Evolutionary conservation across 257 asterid genomes (phyloP), one percentile per base, ranked within the genome.

Genomic region (Capsicum pubescens): DNA sequence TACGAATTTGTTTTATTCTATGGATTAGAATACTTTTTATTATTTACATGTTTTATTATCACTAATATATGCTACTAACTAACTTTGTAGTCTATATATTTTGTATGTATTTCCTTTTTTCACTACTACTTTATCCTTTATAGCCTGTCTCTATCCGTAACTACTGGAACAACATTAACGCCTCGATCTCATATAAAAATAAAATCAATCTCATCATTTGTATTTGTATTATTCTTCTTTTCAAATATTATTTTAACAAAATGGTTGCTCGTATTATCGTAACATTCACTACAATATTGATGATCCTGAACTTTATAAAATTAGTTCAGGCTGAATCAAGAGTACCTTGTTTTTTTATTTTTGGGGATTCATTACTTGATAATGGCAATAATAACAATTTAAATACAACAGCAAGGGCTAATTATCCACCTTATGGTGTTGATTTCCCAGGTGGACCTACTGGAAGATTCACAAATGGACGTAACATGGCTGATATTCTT

Each of bases 391-490:
- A 69, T 42, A 69, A 69, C 77, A 39, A 69, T 7, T 8, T 69
- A 67, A 67, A 39, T 17, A 85, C 87, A 19, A 9, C 11, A 17
- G 81, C 79, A 8, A 85, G 60, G 59, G 83, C 81, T 11, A 85
- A 85, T 32, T 81, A 81, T 63, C 52, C 36, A n/a, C 87, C 87
- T 71, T 85, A 81, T 63, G 74, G 74, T 6, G 35, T 67, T 0
- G 74, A 67, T 35, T 67, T 67, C 19, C 50, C 74, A 0, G 35
- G 21, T 17, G 46, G 42, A n/a, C 69, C 85, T 5, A 46, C 79
- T 0, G 85, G 85, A 54, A 39, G 85, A 82, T 85, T 85, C 76
- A 81, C 83, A 32, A 85, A 85, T 11, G 85, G 85, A 14, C 59
- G 57, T 3, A 83, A 63, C 35, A 8, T 84, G 7, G 84, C 72